Conservation (phyloP, 306 rosid genomes). For the Mimosa pudica region DNA sequence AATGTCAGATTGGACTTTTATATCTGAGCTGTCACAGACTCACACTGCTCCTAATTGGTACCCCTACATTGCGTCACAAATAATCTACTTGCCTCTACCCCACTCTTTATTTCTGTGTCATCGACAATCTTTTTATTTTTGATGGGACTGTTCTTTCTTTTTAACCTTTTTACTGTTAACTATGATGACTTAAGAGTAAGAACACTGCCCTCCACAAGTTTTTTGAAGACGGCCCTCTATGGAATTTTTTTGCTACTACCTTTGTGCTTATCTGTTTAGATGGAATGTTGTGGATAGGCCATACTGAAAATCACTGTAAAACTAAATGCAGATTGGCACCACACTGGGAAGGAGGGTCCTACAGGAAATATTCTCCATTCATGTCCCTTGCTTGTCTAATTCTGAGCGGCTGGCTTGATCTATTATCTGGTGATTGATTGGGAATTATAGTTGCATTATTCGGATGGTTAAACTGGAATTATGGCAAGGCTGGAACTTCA, state of each 20-base stretch:
- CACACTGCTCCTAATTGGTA: not conserved
- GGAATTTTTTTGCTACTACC: not conserved
- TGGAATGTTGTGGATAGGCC: not conserved
- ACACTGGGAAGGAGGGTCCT: not conserved
- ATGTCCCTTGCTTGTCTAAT: not conserved
- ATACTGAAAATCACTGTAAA: not conserved
- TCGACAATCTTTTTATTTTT: not conserved
- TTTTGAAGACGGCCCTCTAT: not conserved
- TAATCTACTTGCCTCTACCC: not conserved
- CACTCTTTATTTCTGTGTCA: not conserved
- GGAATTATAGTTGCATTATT: not conserved
- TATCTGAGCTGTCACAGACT: not conserved
- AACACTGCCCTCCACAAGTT: not conserved
- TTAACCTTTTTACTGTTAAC: too few species aligned
- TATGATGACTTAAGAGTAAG: not conserved
- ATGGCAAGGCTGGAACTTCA: not conserved
- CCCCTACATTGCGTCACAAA: not conserved
- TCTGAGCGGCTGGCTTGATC: not conserved
- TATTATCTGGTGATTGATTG: not conserved
- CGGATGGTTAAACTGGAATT: not conserved
- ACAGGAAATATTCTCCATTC: not conserved
- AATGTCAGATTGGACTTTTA: conserved; percentile 1
- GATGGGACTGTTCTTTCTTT: too few species aligned
- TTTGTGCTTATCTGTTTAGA: not conserved
- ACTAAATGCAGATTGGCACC: not conserved